Conservation (phyloP, 1,284 basidiomycete species). For the Rhodotorula sp. region DNA sequence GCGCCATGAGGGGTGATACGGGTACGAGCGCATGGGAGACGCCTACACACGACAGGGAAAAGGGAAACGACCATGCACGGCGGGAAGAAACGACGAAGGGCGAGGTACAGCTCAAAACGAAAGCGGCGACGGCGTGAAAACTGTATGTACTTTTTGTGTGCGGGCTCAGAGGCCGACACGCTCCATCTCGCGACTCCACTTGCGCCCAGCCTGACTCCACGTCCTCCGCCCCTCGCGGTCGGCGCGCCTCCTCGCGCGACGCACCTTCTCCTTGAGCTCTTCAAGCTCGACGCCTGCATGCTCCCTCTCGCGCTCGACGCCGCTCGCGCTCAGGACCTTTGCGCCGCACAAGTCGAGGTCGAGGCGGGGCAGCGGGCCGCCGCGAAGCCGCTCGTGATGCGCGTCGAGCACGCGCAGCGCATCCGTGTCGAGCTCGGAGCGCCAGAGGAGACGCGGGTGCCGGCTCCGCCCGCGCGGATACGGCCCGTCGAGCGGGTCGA, state of each 20-base stretch:
- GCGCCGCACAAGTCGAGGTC: not conserved
- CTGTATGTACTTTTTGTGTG: not conserved
- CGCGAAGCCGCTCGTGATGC: conserved; percentile 29
- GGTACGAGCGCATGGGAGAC: too few relatives aligned
- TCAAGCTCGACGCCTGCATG: conserved; percentile 11
- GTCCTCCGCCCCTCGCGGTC: conserved; percentile 4
- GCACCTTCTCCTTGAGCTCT: conserved; percentile 13
- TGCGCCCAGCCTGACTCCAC: conserved; percentile 27
- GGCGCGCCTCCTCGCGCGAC: conserved; percentile 4
- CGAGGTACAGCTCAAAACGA: not conserved
- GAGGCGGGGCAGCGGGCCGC: conserved; percentile 28
- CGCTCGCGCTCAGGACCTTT: not conserved
- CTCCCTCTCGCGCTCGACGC: conserved; percentile 20
- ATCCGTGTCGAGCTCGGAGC: conserved; percentile 16
- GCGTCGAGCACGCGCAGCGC: conserved; percentile 27
- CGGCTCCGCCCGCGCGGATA: conserved; percentile 25
- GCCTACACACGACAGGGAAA: too few relatives aligned
- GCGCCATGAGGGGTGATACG: too few relatives aligned
- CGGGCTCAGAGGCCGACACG: conserved; percentile 23
- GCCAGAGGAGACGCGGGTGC: conserved; percentile 35
- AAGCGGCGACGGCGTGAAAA: not conserved
- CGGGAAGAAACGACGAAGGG: not conserved
- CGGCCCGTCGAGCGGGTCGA: conserved; percentile 1
- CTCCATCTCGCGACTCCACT: conserved; percentile 35
- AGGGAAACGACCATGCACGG: too few relatives aligned